A percentile compares a stretch with the other conserved stretches of the same genome.
phyloP scores from a whole-genome alignment of 2,329 filamentous ascomycete species.

The Trichoderma oligosporum region DNA sequence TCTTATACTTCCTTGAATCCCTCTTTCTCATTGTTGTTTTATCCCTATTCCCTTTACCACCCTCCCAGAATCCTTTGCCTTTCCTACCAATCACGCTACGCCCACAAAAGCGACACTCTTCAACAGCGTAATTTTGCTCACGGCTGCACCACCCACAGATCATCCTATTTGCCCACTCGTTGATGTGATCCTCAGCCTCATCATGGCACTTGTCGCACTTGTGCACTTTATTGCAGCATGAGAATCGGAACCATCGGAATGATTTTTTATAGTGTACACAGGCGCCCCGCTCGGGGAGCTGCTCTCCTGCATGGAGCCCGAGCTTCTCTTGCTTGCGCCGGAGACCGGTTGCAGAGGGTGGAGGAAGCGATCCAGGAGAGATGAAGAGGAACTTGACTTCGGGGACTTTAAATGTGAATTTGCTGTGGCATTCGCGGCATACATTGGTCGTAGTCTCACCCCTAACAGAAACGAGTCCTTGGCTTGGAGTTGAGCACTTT shows the following conservation, averaged over 20 bases:
- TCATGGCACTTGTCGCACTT: slow-evolving; percentile 75
- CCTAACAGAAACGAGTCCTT: slow-evolving; percentile 67
- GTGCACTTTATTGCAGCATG: slow-evolving; percentile 56
- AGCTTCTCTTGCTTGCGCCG: slow-evolving; percentile 51
- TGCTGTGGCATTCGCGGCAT: slow-evolving; percentile 74
- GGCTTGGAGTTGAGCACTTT: slow-evolving; percentile 66
- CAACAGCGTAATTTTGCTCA: slow-evolving; percentile 74
- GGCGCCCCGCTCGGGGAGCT: slow-evolving; percentile 50
- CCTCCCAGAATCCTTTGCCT: slow-evolving; percentile 77
- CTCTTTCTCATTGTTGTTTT: slow-evolving; percentile 68
- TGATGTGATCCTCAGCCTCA: slow-evolving; percentile 62
- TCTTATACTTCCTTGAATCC: slow-evolving; percentile 69
- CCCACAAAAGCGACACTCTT: slow-evolving; percentile 72
- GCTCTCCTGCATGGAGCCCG: slow-evolving; percentile 54
- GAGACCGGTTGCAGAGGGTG: slow-evolving; percentile 39
- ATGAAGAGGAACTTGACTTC: slow-evolving; percentile 75
- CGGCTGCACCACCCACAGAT: slow-evolving; percentile 76
- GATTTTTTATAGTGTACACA: slow-evolving; percentile 57
- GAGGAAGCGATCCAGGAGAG: slow-evolving; percentile 48
- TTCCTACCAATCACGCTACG: slow-evolving; percentile 63
- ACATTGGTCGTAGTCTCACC: slow-evolving; percentile 70
- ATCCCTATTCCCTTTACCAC: slow-evolving; percentile 76
- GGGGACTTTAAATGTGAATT: slow-evolving; percentile 75
- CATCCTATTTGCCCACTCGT: slow-evolving; percentile 82
- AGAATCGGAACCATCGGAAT: slow-evolving; percentile 63